Base-by-base conservation (phyloP, 257 asterid genomes). In the Verbascum thapsus region DNA sequence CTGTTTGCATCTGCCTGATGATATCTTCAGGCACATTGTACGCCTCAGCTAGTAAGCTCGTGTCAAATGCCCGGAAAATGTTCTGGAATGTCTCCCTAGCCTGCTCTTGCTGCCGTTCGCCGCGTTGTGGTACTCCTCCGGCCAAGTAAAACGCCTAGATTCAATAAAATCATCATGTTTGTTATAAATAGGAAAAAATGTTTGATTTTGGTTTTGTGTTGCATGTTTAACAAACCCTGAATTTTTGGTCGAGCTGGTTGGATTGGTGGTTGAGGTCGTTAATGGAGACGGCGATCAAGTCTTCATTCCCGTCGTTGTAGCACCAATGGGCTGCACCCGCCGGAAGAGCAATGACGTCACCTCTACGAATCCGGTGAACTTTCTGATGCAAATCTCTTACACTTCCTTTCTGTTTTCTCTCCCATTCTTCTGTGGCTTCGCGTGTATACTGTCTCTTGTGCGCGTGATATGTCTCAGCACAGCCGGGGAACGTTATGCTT, bases 181-280 rank as follows among this genome's bases (percentile, higher is more conserved):
- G n/a, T n/a, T n/a, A n/a, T n/a, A n/a, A n/a, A n/a, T n/a, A n/a
- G n/a, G n/a, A n/a, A n/a, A n/a, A n/a, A n/a, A n/a, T n/a, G n/a
- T n/a, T n/a, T n/a, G n/a, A n/a, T n/a, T n/a, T n/a, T n/a, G n/a
- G n/a, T n/a, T n/a, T n/a, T n/a, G n/a, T n/a, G n/a, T n/a, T n/a
- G n/a, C n/a, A n/a, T n/a, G n/a, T n/a, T n/a, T n/a, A n/a, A n/a
- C n/a, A n/a, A n/a, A 85, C 96, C 74, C 91, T 76, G 75, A 69
- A 71, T 65, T 55, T 81, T 23, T 88, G 78, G 78, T 88, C 96
- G 51, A 88, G 91, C 59, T 85, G 91, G 82, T 88, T 88, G 52
- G 88, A 49, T 10, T 19, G 72, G 52, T 88, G 91, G 76, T 78
- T 86, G 77, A 85, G 82, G 54, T 88, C 95, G 32, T 83, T 83